Evolutionary conservation across 2,329 filamentous ascomycete species (phyloP).

Genomic region (Fusarium sp.): DNA sequence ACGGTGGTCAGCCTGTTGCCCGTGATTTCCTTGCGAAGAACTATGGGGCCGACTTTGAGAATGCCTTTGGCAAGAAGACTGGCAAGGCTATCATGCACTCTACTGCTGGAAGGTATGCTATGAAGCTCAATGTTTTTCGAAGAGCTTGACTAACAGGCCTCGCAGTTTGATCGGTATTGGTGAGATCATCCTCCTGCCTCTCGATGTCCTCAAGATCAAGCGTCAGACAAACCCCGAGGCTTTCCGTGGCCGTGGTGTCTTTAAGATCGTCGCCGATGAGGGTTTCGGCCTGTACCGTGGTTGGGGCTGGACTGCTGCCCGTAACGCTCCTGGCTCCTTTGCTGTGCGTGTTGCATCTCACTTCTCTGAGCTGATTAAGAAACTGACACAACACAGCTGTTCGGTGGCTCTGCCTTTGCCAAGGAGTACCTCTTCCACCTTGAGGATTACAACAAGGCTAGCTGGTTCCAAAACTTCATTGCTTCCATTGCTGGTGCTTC

Average conservation of each 20-base stretch:
- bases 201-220: slow-evolving; percentile 99
- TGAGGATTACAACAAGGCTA: slow-evolving; percentile 93
- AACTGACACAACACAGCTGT: slow-evolving; percentile 72
- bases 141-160: slow-evolving; percentile 34
- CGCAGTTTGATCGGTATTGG: slow-evolving; percentile 91
- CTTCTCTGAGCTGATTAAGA: background rate
- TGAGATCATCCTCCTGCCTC: slow-evolving; percentile 93
- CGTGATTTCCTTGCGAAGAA: slow-evolving; percentile 87
- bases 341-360: slow-evolving; percentile 72
- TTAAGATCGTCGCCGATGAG: slow-evolving; percentile 92
- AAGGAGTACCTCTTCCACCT: slow-evolving; percentile 96
- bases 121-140: background rate
- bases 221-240: slow-evolving; percentile 98
- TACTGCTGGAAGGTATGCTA: slow-evolving; percentile 83
- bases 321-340: slow-evolving; percentile 97
- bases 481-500: slow-evolving; percentile 96
- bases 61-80: slow-evolving; percentile 93
- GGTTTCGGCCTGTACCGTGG: slow-evolving; percentile 96
- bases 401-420: slow-evolving; percentile 95
- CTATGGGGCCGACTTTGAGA: slow-evolving; percentile 86
- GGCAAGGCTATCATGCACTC: slow-evolving; percentile 99
- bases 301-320: slow-evolving; percentile 96
- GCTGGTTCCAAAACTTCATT: slow-evolving; percentile 96
- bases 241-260: slow-evolving; percentile 91
- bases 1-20: slow-evolving; percentile 95